Base-by-base conservation (phyloP, 2,329 filamentous ascomycete genomes). In the Sporothrix luriei region DNA sequence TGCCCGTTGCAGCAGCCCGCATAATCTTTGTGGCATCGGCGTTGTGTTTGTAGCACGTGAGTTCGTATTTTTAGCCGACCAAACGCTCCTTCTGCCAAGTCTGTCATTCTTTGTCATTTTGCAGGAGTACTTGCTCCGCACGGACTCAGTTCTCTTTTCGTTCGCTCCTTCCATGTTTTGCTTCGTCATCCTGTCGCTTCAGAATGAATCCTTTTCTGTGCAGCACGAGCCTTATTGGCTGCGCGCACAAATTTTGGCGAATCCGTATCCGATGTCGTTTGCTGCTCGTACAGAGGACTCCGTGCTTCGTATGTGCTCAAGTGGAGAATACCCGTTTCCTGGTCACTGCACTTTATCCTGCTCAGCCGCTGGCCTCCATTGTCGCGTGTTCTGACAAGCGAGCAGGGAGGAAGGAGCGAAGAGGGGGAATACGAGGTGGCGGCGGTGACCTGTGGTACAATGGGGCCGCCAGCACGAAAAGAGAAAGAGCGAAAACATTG, bases 381-480 rank as follows among this genome's bases (percentile, higher is more conserved):
- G 62, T 52, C 62, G 62, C 29, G 62, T 66, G 61, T 64, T 64
- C 38, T 29, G 16, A 55, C 49, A 64, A 26, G 49, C 33, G 54
- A 57, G 49, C 40, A 26, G 40, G 16, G 57, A 59, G 40, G 55
- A 68, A 68, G 33, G 33, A 54, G 49, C 48, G 29, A 66, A 54
- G 33, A 29, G 52, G n/a, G 40, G 68, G 62, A 67, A 70, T 67
- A 70, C 69, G 64, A 70, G 54, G 46, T 49, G 19, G 24, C 68
- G 40, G 65, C 66, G 59, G 66, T 68, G 57, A 68, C 48, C 38
- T 68, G 69, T 70, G 59, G 59, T 21, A 68, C 69, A 68, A 52
- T 40, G 33, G 40, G 52, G 62, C 48, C 52, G 57, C 49, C 46
- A 67, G 19, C 13, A 54, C n/a, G n/a, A 38, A 38, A 67, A 11